phyloP scores from a whole-genome alignment of 306 rosid genomes.

The Rosa persica region DNA sequence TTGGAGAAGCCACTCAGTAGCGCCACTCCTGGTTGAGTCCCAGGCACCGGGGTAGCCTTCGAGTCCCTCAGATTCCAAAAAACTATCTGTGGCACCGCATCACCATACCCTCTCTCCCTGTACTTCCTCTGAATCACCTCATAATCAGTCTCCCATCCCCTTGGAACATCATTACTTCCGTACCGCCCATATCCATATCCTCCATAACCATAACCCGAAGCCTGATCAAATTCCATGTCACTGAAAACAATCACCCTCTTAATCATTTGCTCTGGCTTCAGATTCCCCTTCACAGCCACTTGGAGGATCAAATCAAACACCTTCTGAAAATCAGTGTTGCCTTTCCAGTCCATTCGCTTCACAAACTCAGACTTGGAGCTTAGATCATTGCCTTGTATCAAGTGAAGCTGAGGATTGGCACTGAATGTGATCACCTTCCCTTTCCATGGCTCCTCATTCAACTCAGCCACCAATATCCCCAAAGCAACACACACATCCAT shows the following conservation, averaged over 20 bases:
- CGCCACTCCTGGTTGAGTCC: constrained; percentile 60
- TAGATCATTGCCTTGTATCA: constrained; percentile 47
- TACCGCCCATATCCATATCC: not conserved
- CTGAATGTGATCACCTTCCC: constrained; percentile 64
- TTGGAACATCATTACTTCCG: not conserved
- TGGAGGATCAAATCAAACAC: constrained; percentile 58
- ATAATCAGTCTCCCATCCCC: constrained; percentile 68
- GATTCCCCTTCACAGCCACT: constrained; percentile 56
- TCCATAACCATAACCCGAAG: constrained; percentile 11
- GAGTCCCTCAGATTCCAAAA: constrained; percentile 75
- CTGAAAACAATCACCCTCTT: constrained; percentile 67
- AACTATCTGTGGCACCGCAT: constrained; percentile 59
- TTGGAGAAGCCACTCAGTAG: constrained; percentile 70
- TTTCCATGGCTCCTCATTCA: constrained; percentile 64
- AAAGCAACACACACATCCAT: constrained; percentile 63
- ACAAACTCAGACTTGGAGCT: constrained; percentile 39
- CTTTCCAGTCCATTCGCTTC: constrained; percentile 40
- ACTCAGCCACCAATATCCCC: constrained; percentile 64
- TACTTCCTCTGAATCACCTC: constrained; percentile 52
- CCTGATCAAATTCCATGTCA: constrained; percentile 73
- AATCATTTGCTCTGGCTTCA: constrained; percentile 56
- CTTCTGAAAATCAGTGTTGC: constrained; percentile 54
- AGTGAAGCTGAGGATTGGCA: constrained; percentile 42
- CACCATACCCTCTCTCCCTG: constrained; percentile 47
- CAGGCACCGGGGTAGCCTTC: constrained; percentile 44